A percentile compares a stretch with the other conserved stretches of the same genome.
These are phyloP conservation scores for Sclerotinia trifoliorum DNA, from an alignment of 2,329 filamentous ascomycete species.

Conservation along the genomic window DNA sequence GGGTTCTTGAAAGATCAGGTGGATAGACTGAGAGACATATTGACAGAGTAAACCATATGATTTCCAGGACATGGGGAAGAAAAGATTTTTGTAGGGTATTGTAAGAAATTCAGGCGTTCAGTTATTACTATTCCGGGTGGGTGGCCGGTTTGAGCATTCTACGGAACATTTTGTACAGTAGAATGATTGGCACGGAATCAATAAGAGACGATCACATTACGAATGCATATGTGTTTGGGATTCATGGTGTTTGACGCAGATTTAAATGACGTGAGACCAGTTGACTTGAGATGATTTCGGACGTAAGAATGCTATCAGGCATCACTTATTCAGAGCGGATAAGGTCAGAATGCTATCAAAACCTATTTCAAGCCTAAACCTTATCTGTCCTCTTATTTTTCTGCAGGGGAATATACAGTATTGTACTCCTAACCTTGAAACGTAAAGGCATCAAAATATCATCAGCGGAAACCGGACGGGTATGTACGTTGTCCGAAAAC, in stretches of 20 bases:
- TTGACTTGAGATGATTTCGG: background rate
- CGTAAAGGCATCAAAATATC: background rate
- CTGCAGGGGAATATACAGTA: too few species aligned
- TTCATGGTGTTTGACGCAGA: background rate
- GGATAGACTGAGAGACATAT: constrained; percentile 4
- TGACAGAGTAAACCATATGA: background rate
- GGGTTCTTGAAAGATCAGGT: constrained; percentile 14
- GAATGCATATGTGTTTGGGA: background rate
- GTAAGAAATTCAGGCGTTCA: background rate
- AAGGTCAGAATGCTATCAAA: background rate
- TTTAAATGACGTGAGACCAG: background rate
- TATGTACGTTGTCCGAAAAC: background rate
- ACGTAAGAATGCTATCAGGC: constrained; percentile 3
- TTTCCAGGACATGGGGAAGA: too few species aligned
- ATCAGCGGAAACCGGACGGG: too few species aligned
- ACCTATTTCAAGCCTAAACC: background rate
- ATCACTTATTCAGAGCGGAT: background rate
- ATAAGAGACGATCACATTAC: background rate
- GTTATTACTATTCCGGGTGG: background rate
- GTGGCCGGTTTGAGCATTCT: background rate
- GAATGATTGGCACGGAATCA: background rate
- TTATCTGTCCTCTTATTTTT: background rate
- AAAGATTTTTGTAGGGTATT: background rate
- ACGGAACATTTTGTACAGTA: too few species aligned
- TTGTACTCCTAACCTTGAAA: background rate